Conservation (phyloP, 768 basidiomycete species). For the Lentinula raphanica region DNA sequence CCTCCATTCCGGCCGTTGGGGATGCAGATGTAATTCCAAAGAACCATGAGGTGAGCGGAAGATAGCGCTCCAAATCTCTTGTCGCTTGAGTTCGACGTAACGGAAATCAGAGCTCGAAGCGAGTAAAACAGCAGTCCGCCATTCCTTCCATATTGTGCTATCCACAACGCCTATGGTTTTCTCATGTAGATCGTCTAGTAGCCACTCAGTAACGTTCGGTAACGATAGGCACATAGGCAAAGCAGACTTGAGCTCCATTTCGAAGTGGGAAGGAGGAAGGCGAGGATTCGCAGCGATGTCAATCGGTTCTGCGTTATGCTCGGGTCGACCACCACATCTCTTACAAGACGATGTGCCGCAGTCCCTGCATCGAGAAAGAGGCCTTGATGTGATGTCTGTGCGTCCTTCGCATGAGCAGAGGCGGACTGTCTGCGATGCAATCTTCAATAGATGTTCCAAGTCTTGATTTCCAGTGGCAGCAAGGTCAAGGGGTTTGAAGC, state of each 20-base stretch:
- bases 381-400: slow-evolving; percentile 62
- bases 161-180: slow-evolving; percentile 38
- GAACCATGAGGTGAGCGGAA: slow-evolving; percentile 68
- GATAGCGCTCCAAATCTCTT: slow-evolving; percentile 79
- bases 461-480: slow-evolving; percentile 43
- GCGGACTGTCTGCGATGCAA: slow-evolving; percentile 67
- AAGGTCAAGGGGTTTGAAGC: slow-evolving; percentile 62
- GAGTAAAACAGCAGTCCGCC: slow-evolving; percentile 62
- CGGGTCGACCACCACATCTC: slow-evolving; percentile 86
- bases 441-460: slow-evolving; percentile 50
- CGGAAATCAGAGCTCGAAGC: slow-evolving; percentile 62
- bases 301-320: slow-evolving; percentile 67
- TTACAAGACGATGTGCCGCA: slow-evolving; percentile 78
- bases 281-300: slow-evolving; percentile 50
- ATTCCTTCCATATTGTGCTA: slow-evolving; percentile 57
- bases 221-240: slow-evolving; percentile 85
- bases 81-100: slow-evolving; percentile 82
- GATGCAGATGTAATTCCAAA: slow-evolving; percentile 74
- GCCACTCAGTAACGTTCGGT: slow-evolving; percentile 38
- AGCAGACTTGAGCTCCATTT: slow-evolving; percentile 68
- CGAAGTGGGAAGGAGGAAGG: slow-evolving; percentile 68
- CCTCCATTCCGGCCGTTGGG: slow-evolving; percentile 80
- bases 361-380: slow-evolving; percentile 64
- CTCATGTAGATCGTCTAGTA: slow-evolving; percentile 48
- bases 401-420: slow-evolving; percentile 92